Evolutionary conservation across 345 rosid species (phyloP).

Genomic region (Aquilaria malaccensis): DNA sequence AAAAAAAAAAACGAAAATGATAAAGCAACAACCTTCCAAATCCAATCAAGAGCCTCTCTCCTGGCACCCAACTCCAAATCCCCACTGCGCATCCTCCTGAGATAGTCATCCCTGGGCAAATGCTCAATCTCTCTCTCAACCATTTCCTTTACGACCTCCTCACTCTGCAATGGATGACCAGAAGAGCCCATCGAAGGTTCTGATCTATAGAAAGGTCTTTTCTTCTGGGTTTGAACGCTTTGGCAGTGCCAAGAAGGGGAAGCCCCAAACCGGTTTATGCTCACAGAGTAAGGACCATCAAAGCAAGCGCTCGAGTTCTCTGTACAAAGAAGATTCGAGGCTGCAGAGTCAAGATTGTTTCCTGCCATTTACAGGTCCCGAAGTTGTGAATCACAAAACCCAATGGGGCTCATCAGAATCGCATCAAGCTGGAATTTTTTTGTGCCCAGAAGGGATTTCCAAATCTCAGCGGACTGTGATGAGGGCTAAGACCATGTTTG

Average conservation of each 20-base stretch:
- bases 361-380: slow-evolving; percentile 37
- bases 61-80: slow-evolving; percentile 45
- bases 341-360: slow-evolving; percentile 29
- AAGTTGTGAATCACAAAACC: slow-evolving; percentile 10
- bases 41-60: slow-evolving; percentile 62
- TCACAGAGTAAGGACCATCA: slow-evolving; percentile 27
- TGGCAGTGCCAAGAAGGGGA: slow-evolving; percentile 8
- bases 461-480: slow-evolving; percentile 14
- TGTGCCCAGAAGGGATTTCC: slow-evolving; percentile 14
- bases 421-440: slow-evolving; percentile 28
- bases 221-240: slow-evolving; percentile 14
- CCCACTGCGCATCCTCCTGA: slow-evolving; percentile 44
- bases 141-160: slow-evolving; percentile 53
- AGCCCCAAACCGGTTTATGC: slow-evolving; percentile 21
- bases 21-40: slow-evolving; percentile 41
- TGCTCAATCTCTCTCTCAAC: slow-evolving; percentile 48
- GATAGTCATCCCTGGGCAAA: slow-evolving; percentile 47
- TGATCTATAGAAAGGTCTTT: slow-evolving; percentile 24
- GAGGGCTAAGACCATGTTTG: slow-evolving; percentile 16
- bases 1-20: background rate
- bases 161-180: slow-evolving; percentile 32
- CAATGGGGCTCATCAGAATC: slow-evolving; percentile 10
- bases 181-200: slow-evolving; percentile 21
- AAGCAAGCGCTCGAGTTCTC: slow-evolving; percentile 34
- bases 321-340: slow-evolving; percentile 40